Base-by-base conservation (phyloP, 441 rosid genomes). In the Gossypium davidsonii region DNA sequence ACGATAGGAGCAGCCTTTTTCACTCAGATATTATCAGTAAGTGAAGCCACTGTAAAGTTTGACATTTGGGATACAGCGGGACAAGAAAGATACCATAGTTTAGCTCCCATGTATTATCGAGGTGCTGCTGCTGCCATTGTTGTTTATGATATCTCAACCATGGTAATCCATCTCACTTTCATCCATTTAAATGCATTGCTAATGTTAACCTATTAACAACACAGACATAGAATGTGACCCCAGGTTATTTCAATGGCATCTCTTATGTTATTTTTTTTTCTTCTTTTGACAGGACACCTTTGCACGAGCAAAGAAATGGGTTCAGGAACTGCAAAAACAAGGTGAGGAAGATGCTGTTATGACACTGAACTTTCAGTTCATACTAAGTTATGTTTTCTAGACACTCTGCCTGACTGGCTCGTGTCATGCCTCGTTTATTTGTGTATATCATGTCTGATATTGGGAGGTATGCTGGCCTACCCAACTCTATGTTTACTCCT, bases 281-380 rank as follows among this genome's bases (percentile, higher is more conserved):
- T 67, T 67, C 69, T 77, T 49, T 31, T 31, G 34, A 31, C 81
- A 89, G 91, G 91, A 87, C 62, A 77, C 93, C 21, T 87, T 83
- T 65, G 69, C 1, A 20, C 76, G 87, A 74, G 89, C 91, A 17
- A 81, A 84, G 70, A 89, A 82, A 70, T 89, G 89, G 91, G 91
- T 87, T 61, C 83, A 84, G 75, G 91, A 89, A 76, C 83, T 89
- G 78, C 88, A 84, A 46, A 82, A 83, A 73, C 91, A 85, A 84
- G 93, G 93, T 85, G 34, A 73, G 76, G 20, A 8, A 56, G 10
- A 18, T 44, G 18, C 11, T 20, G 44, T 42, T 10, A 5, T 26
- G 17, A 26, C 14, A 17, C 64, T n/a, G n/a, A n/a, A n/a, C n/a
- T 3, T 28, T 59, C 20, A 1, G 12, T 57, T 57, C 14, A 2